phyloP scores from a whole-genome alignment of 116 monocot species.

The Zostera marina region DNA sequence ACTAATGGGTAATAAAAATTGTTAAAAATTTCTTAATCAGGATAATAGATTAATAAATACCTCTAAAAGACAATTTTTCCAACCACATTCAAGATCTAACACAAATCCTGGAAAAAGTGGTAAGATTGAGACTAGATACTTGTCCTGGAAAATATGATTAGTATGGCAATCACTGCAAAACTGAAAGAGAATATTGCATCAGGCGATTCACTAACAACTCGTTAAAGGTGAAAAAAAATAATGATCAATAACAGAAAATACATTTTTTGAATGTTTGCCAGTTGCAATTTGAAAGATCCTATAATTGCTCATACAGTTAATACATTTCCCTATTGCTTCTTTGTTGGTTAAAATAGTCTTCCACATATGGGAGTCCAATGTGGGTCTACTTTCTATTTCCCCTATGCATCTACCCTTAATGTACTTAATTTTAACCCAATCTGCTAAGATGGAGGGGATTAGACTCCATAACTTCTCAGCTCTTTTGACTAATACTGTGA shows the following conservation, averaged over 20 bases:
- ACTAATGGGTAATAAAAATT: background rate
- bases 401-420: too few relatives aligned
- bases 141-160: conserved; percentile 26
- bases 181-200: conserved; percentile 10
- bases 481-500: too few relatives aligned
- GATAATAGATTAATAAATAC: background rate
- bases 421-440: too few relatives aligned
- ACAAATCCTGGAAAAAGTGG: conserved; percentile 46
- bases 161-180: conserved; percentile 8
- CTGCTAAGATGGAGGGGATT: too few relatives aligned
- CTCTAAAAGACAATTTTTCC: conserved; percentile 36
- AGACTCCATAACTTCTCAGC: too few relatives aligned
- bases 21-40: background rate
- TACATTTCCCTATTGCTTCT: too few relatives aligned
- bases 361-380: too few relatives aligned
- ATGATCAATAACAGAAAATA: background rate
- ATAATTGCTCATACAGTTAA: too few relatives aligned
- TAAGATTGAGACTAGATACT: conserved; percentile 34
- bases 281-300: too few relatives aligned
- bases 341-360: too few relatives aligned
- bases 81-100: conserved; percentile 20
- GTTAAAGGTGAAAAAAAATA: background rate
- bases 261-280: too few relatives aligned
- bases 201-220: background rate
- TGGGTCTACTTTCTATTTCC: too few relatives aligned